Base-by-base conservation (phyloP, 768 basidiomycete genomes). In the Hygrophorus pudorinus region DNA sequence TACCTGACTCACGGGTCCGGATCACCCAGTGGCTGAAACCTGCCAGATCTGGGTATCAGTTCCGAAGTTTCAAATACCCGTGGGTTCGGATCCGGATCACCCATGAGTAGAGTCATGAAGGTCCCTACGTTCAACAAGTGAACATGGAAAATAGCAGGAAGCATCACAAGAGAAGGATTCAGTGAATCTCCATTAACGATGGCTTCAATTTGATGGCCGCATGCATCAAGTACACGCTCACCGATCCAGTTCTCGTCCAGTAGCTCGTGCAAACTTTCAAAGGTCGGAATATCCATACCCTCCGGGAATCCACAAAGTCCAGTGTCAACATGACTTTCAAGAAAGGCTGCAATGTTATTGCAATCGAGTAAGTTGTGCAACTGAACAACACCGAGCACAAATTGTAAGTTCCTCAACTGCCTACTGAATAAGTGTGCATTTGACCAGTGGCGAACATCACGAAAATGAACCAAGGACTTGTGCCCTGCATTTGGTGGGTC, bases 201-300 rank as follows among this genome's bases (percentile, higher is more conserved):
- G n/a, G n/a, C n/a, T n/a, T n/a, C 54, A n/a, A 41, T 18, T 9
- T 55, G 46, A 27, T 59, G 53, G 3, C 47, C 10, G 7, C 55
- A 41, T 11, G 46, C 44, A 44, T 56, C 53, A 8, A 57, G 37
- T 17, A 53, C 45, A 45, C 53, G 49, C 16, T 59, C 53, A 21
- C 53, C 48, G 7, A 57, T 32, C 56, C 54, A 59, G 10, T 44
- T 46, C 33, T 59, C 57, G 8, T 38, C 48, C 1, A 59, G 47
- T n/a, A 59, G 48, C 37, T 21, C 47, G 49, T 10, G 34, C 46
- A 10, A 57, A 42, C 16, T 52, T 45, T 42, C 48, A 53, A 5
- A 54, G 45, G 16, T 20, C 16, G n/a, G 3, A 21, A 38, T 5
- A 12, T 38, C 37, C n/a, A 38, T 11, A 12, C 21, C 12, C 2